Conservation (phyloP, 352 stramenopile species). For the Detonula confervacea region DNA sequence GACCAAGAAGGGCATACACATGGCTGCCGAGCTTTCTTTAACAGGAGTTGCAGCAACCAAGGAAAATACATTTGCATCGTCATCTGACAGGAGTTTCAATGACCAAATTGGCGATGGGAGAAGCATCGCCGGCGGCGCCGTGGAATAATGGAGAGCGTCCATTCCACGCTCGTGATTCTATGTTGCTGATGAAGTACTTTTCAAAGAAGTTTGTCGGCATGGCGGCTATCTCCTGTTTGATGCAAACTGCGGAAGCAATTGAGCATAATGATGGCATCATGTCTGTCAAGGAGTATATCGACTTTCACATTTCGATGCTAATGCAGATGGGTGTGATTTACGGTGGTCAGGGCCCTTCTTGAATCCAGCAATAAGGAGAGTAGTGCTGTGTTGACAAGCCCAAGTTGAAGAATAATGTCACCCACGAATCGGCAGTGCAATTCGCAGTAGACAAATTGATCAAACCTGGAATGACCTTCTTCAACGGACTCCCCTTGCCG, state of each 20-base stretch:
- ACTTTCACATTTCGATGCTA: conserved; percentile 28
- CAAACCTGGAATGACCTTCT: conserved; percentile 76
- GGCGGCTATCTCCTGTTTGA: conserved; percentile 44
- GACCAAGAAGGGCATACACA: too few species aligned
- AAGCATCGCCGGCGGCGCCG: conserved; percentile 1
- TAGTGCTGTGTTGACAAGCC: conserved; percentile 29
- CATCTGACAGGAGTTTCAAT: too few species aligned
- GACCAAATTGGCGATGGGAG: conserved; percentile 24
- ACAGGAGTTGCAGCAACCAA: too few species aligned
- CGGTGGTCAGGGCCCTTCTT: conserved; percentile 20
- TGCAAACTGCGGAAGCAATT: conserved; percentile 17
- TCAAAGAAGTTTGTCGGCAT: conserved; percentile 50
- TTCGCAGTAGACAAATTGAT: conserved; percentile 79
- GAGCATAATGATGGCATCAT: neutral
- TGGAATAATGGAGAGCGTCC: conserved; percentile 35
- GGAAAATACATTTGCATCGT: too few species aligned
- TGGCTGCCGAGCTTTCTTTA: too few species aligned
- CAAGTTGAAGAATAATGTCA: conserved; percentile 13
- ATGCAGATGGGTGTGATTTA: conserved; percentile 16
- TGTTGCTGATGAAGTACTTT: conserved; percentile 45
- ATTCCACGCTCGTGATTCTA: conserved; percentile 49
- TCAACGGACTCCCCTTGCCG: conserved; percentile 80
- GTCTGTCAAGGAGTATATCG: conserved; percentile 43
- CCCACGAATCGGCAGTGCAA: conserved; percentile 68
- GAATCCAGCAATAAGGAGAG: conserved; percentile 3